Base-by-base conservation (phyloP, 2,329 filamentous ascomycete genomes). In the Coniella lustricola region DNA sequence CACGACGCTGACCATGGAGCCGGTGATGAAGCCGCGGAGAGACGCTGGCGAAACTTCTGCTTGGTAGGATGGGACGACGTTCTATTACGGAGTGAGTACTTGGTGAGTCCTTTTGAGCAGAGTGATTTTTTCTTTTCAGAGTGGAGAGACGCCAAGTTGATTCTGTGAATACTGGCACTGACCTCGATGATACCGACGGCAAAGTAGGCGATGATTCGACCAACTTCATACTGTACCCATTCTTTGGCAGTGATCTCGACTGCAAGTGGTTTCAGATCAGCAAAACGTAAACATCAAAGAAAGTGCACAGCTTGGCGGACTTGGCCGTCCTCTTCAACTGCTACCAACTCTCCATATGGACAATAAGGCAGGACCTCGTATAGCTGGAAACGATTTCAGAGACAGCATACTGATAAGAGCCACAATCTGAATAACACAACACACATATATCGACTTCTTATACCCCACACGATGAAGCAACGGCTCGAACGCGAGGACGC, bases 171-270 rank as follows among this genome's bases (percentile, higher is more conserved):
- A n/a, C n/a, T n/a, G n/a, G n/a, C n/a, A 36, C 14, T 8, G 22
- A 31, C 38, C 38, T 41, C 46, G 17, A 44, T 41, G 16, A 49
- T 49, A n/a, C 46, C 46, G 46, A 60, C 59, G 16, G 60, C 46
- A 54, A 58, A 59, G 50, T 60, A 60, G 17, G 57, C 55, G 13
- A 60, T 54, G n/a, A 60, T 46, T 12, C 44, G 44, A 14, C 51
- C 54, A 22, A 47, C 41, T n/a, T 42, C 42, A n/a, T 56, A 52
- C 38, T 49, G 46, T 7, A 45, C 38, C 46, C 46, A 49, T 14
- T 41, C 31, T 4, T 36, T 35, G 25, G 46, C 38, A 25, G 39
- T 45, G 7, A 49, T 45, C 21, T 49, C 46, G n/a, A 49, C 46
- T 49, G 35, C 25, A 10, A 29, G 25, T 29, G 5, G 5, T 5